Conservation (phyloP, 2,329 filamentous ascomycete species). For the Nothophoma quercina region DNA sequence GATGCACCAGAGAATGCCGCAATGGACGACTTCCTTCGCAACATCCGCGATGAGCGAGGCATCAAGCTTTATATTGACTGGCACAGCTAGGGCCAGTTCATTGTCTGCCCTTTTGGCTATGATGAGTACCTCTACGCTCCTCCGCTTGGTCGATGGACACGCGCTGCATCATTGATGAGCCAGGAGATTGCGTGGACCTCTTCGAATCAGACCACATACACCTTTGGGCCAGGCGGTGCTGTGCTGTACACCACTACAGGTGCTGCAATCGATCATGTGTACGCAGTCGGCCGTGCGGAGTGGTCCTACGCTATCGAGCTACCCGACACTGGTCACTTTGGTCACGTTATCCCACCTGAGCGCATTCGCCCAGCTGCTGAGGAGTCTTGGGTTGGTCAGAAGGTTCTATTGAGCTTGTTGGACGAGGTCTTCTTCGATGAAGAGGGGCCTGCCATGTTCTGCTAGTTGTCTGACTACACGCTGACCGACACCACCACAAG, state of each 20-base stretch:
- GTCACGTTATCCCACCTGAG: constrained; percentile 57
- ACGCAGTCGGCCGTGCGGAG: constrained; percentile 50
- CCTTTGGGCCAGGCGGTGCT: constrained; percentile 59
- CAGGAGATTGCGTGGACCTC: constrained; percentile 59
- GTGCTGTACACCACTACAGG: constrained; percentile 66
- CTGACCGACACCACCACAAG: background rate
- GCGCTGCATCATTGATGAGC: constrained; percentile 57
- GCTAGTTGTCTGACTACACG: background rate
- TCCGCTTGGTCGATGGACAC: constrained; percentile 59
- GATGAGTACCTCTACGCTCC: constrained; percentile 58
- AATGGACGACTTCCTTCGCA: constrained; percentile 56
- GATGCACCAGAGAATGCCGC: constrained; percentile 42
- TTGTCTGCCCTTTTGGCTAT: constrained; percentile 67
- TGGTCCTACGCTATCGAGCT: constrained; percentile 58
- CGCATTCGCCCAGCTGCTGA: constrained; percentile 56
- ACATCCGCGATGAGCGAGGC: constrained; percentile 54
- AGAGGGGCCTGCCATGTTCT: constrained; percentile 28
- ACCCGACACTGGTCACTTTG: constrained; percentile 56
- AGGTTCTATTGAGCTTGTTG: constrained; percentile 32
- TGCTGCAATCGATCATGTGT: constrained; percentile 53
- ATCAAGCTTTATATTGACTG: constrained; percentile 70
- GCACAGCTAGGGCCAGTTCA: constrained; percentile 68
- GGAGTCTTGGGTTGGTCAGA: constrained; percentile 54
- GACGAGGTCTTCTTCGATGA: constrained; percentile 41
- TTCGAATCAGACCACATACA: constrained; percentile 45